Evolutionary conservation across 441 rosid species (phyloP).

Genomic region (Croton setiger): DNA sequence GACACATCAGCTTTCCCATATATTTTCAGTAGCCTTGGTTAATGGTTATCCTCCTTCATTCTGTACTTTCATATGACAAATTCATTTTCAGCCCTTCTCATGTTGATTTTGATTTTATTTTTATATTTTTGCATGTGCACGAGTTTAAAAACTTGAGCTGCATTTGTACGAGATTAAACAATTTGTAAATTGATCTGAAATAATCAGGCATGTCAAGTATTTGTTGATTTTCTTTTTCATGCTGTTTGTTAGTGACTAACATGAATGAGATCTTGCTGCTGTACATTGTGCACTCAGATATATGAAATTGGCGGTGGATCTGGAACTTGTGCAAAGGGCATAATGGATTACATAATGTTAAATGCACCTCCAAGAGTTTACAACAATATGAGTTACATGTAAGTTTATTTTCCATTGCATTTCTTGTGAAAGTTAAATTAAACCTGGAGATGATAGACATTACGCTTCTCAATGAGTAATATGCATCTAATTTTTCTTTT

Average conservation of each 20-base stretch:
- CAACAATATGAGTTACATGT: constrained; percentile 86
- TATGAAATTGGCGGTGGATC: constrained; percentile 99
- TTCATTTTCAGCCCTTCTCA: neutral
- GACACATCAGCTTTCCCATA: neutral
- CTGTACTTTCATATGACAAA: neutral
- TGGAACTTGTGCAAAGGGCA: constrained; percentile 93
- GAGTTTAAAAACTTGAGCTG: constrained; percentile 5
- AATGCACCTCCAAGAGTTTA: constrained; percentile 88
- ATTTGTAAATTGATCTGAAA: neutral
- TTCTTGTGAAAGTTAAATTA: constrained; percentile 11
- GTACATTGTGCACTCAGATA: constrained; percentile 52
- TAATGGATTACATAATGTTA: constrained; percentile 93
- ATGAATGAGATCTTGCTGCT: constrained; percentile 22
- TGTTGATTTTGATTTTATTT: neutral
- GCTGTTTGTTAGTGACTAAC: constrained; percentile 18
- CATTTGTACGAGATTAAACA: constrained; percentile 7
- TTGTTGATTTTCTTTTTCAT: constrained; percentile 5
- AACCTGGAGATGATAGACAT: neutral
- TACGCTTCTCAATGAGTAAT: neutral
- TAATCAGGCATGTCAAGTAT: constrained; percentile 3
- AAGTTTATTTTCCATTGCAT: constrained; percentile 34
- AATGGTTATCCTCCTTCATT: neutral
- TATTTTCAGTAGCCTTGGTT: neutral
- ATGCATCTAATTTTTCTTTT: neutral
- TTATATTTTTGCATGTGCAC: neutral